Evolutionary conservation across 192 early-diverging fungal species (phyloP).

Genomic region (Thoreauomyces humboldtii): DNA sequence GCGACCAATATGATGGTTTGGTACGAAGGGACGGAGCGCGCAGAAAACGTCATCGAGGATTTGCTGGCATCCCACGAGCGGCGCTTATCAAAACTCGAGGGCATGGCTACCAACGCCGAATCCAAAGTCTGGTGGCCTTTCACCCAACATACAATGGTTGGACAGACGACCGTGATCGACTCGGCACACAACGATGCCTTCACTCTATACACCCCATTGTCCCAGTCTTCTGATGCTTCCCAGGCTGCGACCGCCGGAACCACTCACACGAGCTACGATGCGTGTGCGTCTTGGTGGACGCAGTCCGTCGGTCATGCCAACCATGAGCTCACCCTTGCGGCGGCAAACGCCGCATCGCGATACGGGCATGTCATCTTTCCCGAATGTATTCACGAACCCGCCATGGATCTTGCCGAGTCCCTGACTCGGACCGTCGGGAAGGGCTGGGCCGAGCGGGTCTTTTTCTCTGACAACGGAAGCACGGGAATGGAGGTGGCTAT

Average conservation of each 20-base stretch:
- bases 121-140: conserved; percentile 79
- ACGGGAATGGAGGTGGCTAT: conserved; percentile 79
- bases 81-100: conserved; percentile 54
- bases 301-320: conserved; percentile 74
- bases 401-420: conserved; percentile 55
- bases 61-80: conserved; percentile 49
- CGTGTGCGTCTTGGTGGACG: conserved; percentile 81
- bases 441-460: conserved; percentile 68
- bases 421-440: conserved; percentile 53
- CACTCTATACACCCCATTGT: conserved; percentile 43
- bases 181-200: conserved; percentile 70
- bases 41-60: conserved; percentile 41
- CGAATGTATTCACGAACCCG: conserved; percentile 67
- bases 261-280: conserved; percentile 54
- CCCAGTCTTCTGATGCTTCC: not conserved
- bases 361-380: conserved; percentile 84
- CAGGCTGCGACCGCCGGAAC: conserved; percentile 1
- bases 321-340: conserved; percentile 52
- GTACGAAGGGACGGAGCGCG: conserved; percentile 49
- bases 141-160: conserved; percentile 64
- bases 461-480: conserved; percentile 79
- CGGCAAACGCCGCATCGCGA: conserved; percentile 65
- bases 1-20: conserved; percentile 56
- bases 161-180: conserved; percentile 68
- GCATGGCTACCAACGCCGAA: conserved; percentile 45